Conservation (phyloP, 2,329 filamentous ascomycete genomes). For the Ophiocordyceps sinensis region DNA sequence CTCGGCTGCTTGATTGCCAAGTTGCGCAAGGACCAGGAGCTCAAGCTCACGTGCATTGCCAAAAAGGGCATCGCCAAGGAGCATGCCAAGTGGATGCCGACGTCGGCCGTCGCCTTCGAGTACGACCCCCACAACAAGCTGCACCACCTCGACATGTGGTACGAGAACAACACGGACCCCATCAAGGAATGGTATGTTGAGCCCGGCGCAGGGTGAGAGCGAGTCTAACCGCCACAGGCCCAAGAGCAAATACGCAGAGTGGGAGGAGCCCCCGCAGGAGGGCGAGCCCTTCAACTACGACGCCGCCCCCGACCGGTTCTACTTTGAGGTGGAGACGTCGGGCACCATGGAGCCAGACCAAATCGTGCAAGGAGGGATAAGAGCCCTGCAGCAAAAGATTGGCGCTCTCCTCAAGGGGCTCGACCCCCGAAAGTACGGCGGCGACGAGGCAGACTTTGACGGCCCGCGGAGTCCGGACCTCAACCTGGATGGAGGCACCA, state of each 20-base stretch:
- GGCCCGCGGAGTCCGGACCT: constrained; percentile 52
- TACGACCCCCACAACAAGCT: constrained; percentile 98
- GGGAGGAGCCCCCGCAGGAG: constrained; percentile 66
- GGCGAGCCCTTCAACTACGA: constrained; percentile 87
- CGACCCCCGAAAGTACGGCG: constrained; percentile 32
- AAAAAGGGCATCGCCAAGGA: constrained; percentile 99
- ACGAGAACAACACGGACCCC: constrained; percentile 59
- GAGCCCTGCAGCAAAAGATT: constrained; percentile 79
- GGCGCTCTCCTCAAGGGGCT: constrained; percentile 55
- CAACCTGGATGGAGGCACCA: constrained; percentile 42
- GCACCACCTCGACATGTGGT: constrained; percentile 87
- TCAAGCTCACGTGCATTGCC: constrained; percentile 81
- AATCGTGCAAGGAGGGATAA: constrained; percentile 80
- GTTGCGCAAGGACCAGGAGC: constrained; percentile 74
- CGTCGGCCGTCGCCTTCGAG: constrained; percentile 85
- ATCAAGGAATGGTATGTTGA: constrained; percentile 64
- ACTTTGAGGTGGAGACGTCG: constrained; percentile 82
- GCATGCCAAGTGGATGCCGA: constrained; percentile 95
- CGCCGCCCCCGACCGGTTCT: constrained; percentile 72
- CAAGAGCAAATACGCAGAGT: constrained; percentile 62
- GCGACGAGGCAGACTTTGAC: constrained; percentile 44
- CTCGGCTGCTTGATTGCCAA: constrained; percentile 81
- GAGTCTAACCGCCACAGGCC: constrained; percentile 40
- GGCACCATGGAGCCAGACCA: constrained; percentile 80
- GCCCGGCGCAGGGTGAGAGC: not conserved